Conservation (phyloP, 75 land plant genomes). For the Picea sitchensis region DNA sequence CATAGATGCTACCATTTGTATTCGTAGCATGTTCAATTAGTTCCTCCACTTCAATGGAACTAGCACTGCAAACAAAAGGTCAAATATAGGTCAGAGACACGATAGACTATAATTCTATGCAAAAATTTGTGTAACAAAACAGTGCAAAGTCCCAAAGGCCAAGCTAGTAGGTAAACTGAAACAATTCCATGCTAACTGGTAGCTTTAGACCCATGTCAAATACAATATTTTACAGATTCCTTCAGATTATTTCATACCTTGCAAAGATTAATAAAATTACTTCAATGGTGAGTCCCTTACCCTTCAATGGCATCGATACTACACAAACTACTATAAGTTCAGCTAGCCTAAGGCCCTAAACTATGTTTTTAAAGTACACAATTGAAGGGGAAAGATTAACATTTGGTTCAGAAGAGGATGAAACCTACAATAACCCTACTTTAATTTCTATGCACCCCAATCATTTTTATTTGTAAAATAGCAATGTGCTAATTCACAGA, state of each 20-base stretch:
- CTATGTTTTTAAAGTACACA: not conserved
- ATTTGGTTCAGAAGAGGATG: not conserved
- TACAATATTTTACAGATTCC: slow-evolving; percentile 2
- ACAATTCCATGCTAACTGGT: not conserved
- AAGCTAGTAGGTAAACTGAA: not conserved
- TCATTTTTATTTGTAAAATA: not conserved
- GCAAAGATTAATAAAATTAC: not conserved
- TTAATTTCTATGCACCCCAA: not conserved
- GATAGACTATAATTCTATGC: not conserved
- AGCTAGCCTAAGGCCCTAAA: not conserved
- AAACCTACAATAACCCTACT: not conserved
- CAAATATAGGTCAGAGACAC: not conserved
- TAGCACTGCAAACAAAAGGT: slow-evolving; percentile 39
- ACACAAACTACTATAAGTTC: not conserved
- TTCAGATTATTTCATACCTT: not conserved
- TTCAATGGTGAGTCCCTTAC: not conserved
- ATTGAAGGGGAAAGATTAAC: not conserved
- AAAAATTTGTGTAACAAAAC: not conserved
- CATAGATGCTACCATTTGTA: slow-evolving; percentile 35
- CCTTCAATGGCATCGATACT: not conserved
- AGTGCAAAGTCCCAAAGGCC: not conserved
- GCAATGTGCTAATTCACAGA: not conserved
- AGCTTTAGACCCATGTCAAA: not conserved
- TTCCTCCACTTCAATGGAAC: slow-evolving; percentile 72
- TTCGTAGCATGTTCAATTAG: slow-evolving; percentile 7